A percentile compares a stretch with the other conserved stretches of the same genome.
Evolutionary conservation across 768 basidiomycete species (phyloP).

Genomic region (Trametes villosa): DNA sequence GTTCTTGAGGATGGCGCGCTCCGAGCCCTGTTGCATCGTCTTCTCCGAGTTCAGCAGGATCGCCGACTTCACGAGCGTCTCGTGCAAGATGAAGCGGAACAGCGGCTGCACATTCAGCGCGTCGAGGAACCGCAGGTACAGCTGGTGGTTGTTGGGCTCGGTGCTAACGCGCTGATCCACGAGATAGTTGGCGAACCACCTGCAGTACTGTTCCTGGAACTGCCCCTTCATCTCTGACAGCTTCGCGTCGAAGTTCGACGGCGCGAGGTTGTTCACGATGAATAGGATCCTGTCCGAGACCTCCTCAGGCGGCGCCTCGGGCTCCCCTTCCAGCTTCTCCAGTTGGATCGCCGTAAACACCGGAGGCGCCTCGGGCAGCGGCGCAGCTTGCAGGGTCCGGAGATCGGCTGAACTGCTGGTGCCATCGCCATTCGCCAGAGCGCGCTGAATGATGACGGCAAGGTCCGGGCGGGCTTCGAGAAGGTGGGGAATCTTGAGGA

Average conservation of each 20-base stretch:
- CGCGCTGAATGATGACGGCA: constrained; percentile 68
- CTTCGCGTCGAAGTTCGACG: constrained; percentile 90
- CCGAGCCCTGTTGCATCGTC: constrained; percentile 82
- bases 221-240: constrained; percentile 82
- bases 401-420: constrained; percentile 43
- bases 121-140: constrained; percentile 94
- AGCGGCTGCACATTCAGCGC: constrained; percentile 71
- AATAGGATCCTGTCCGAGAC: constrained; percentile 93
- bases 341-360: constrained; percentile 82
- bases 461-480: constrained; percentile 86
- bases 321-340: constrained; percentile 63
- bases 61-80: constrained; percentile 89
- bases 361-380: constrained; percentile 41
- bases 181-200: constrained; percentile 98
- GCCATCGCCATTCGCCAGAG: constrained; percentile 59
- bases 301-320: constrained; percentile 79
- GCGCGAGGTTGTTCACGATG: constrained; percentile 97
- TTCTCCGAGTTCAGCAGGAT: constrained; percentile 89
- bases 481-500: constrained; percentile 86
- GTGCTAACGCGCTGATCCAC: constrained; percentile 95
- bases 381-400: constrained; percentile 40
- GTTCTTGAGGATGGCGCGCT: constrained; percentile 89
- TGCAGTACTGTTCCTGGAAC: constrained; percentile 81
- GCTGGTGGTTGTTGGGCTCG: constrained; percentile 95
- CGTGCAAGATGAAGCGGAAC: constrained; percentile 83